These are phyloP conservation scores for Eucalyptus sp. DNA, from an alignment of 345 rosid species.

Conservation along the genomic window DNA sequence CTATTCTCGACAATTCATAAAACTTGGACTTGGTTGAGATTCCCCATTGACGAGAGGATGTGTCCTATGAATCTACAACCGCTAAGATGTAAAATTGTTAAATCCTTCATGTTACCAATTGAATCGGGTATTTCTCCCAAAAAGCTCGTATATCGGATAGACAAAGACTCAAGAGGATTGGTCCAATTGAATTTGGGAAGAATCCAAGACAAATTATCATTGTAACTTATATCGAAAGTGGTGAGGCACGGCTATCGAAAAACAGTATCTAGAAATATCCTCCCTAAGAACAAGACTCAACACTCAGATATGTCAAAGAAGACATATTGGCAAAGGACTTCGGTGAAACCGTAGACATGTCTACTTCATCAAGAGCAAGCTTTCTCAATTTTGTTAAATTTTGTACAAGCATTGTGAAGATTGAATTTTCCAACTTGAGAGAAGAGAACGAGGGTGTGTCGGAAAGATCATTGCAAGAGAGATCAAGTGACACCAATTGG, in stretches of 20 bases:
- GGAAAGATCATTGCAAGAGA: background rate
- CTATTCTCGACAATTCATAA: no score
- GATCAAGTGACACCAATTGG: background rate
- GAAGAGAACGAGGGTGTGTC: background rate
- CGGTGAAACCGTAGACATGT: background rate
- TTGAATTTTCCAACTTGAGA: background rate
- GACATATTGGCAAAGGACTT: background rate
- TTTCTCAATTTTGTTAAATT: background rate
- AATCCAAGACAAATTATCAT: fast-evolving
- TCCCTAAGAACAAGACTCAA: fast-evolving
- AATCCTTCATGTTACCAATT: background rate
- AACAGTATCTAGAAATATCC: background rate
- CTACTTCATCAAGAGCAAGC: background rate
- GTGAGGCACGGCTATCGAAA: background rate
- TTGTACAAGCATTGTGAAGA: background rate
- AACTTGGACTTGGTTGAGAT: no score
- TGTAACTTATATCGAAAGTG: fast-evolving
- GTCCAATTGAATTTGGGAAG: background rate
- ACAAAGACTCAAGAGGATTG: background rate
- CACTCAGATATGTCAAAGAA: background rate
- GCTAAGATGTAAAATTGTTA: background rate
- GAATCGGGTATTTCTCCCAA: fast-evolving
- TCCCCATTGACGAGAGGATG: background rate
- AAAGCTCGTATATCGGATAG: fast-evolving
- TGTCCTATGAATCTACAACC: background rate